phyloP scores from a whole-genome alignment of 768 basidiomycete genomes.

The Termitomyces bulborhizus region DNA sequence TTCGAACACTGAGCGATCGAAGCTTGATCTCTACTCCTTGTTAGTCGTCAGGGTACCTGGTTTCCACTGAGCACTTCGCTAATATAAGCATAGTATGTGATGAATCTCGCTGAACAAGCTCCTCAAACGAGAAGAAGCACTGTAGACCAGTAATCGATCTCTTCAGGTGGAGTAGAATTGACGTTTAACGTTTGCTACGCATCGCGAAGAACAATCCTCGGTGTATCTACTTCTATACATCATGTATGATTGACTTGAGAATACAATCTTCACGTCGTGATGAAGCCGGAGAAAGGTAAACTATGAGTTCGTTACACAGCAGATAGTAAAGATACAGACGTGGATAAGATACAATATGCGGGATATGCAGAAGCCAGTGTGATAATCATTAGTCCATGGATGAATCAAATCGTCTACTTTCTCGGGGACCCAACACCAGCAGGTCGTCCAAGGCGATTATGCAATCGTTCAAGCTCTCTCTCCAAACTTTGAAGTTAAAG shows the following conservation, averaged over 20 bases:
- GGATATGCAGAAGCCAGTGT: slow-evolving; percentile 2
- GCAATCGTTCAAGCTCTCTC: slow-evolving; percentile 62
- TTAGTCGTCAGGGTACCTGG: no score
- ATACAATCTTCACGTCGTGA: no score
- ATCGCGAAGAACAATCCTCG: no score
- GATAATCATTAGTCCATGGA: slow-evolving; percentile 6
- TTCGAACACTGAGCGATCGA: not conserved
- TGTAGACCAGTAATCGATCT: no score
- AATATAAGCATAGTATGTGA: no score
- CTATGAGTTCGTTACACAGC: slow-evolving; percentile 7
- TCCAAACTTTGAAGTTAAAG: slow-evolving; percentile 37
- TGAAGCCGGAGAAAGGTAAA: not conserved
- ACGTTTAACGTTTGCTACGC: no score
- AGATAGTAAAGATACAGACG: slow-evolving; percentile 14
- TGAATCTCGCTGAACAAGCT: not conserved
- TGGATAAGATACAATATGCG: slow-evolving; percentile 14
- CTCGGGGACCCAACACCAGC: slow-evolving; percentile 31
- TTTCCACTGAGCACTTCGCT: no score
- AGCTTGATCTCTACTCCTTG: no score
- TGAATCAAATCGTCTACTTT: slow-evolving; percentile 16
- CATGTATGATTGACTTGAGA: no score
- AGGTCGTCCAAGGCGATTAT: slow-evolving; percentile 58
- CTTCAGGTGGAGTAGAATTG: no score
- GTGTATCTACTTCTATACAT: no score
- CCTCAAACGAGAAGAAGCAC: not conserved